These are phyloP conservation scores for Cicer cuneatum DNA, from an alignment of 306 rosid species.

Conservation along the genomic window DNA sequence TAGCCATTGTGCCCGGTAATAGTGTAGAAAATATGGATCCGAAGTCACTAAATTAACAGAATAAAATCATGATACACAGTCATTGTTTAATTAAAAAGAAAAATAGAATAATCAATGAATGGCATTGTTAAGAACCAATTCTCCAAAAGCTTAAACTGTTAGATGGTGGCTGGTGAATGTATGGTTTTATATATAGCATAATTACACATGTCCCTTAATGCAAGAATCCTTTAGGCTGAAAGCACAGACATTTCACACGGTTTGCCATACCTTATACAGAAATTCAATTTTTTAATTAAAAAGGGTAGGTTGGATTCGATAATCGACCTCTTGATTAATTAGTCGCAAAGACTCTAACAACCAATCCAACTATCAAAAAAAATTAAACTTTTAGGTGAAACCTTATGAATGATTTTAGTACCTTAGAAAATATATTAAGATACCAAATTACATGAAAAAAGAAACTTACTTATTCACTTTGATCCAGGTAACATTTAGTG, in stretches of 20 bases:
- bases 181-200: constrained; percentile 18
- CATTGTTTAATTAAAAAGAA: constrained; percentile 23
- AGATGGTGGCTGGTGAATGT: not conserved
- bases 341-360: constrained; percentile 18
- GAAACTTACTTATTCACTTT: constrained; percentile 78
- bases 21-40: constrained; percentile 96
- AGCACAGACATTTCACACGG: constrained; percentile 10
- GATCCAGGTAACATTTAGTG: constrained; percentile 89
- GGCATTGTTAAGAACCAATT: constrained; percentile 26
- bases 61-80: constrained; percentile 23
- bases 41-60: constrained; percentile 70
- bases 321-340: not conserved
- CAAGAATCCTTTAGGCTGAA: constrained; percentile 13
- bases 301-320: not conserved
- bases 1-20: constrained; percentile 93
- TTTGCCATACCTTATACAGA: constrained; percentile 3
- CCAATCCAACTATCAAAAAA: constrained; percentile 25
- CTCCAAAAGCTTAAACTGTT: not conserved
- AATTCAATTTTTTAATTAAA: constrained; percentile 9
- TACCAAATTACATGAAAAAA: constrained; percentile 25
- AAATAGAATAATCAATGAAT: constrained; percentile 19
- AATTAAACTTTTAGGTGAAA: not conserved
- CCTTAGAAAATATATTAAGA: constrained; percentile 27
- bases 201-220: not conserved
- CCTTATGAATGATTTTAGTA: not conserved